phyloP scores from a whole-genome alignment of 1,139 yeast genomes.

The Taphrina pruni region DNA sequence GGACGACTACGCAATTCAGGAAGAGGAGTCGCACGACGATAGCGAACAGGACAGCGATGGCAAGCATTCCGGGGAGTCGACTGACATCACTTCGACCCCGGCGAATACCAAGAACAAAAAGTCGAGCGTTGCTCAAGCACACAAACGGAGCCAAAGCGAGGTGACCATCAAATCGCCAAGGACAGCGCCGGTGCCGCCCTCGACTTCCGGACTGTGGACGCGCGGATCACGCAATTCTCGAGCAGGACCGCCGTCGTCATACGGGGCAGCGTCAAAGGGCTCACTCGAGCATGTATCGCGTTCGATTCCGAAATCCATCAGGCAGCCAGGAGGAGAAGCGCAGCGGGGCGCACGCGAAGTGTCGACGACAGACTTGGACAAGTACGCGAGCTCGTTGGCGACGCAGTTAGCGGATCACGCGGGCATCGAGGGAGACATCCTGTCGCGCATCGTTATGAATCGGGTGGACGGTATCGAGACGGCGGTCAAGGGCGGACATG shows the following conservation, averaged over 20 bases:
- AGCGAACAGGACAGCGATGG: conserved; percentile 21
- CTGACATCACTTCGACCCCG: conserved; percentile 14
- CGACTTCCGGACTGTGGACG: background rate
- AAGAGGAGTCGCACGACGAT: conserved; percentile 16
- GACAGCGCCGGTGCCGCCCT: background rate
- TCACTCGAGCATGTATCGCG: background rate
- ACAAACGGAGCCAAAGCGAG: conserved; percentile 13
- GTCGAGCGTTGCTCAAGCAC: background rate
- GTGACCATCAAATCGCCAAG: conserved; percentile 3
- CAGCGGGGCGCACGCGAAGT: background rate
- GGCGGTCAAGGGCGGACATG: conserved; percentile 25
- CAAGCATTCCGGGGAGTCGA: conserved; percentile 1
- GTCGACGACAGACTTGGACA: background rate
- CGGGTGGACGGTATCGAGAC: conserved; percentile 31
- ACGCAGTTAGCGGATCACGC: conserved; percentile 35
- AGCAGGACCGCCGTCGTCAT: background rate
- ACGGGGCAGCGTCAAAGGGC: background rate
- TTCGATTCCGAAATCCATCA: conserved; percentile 3
- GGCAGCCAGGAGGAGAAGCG: background rate
- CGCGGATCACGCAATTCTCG: background rate
- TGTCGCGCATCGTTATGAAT: conserved; percentile 30
- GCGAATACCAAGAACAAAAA: background rate
- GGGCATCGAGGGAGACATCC: conserved; percentile 11
- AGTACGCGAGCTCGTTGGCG: conserved; percentile 36
- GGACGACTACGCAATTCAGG: conserved; percentile 18